Percentiles rank a stretch among this genome's conserved stretches.
These are phyloP conservation scores for Orobanche coerulescens DNA, from an alignment of 257 asterid genomes.

Conservation along the genomic window DNA sequence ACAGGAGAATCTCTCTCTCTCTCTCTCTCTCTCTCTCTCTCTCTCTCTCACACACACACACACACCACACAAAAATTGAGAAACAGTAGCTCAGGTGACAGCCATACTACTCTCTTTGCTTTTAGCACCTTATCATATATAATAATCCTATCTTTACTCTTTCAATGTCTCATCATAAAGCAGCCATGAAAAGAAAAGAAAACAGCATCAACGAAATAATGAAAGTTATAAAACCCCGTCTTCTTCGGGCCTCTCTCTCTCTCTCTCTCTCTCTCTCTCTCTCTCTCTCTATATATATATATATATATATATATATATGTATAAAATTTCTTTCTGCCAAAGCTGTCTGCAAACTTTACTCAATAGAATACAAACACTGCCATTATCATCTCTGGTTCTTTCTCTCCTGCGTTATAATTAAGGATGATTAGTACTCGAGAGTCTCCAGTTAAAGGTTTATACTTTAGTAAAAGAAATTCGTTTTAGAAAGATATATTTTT, in stretches of 20 bases:
- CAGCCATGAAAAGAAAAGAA: slow-evolving; percentile 44
- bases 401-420: not conserved
- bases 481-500: no score
- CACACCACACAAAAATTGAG: slow-evolving; percentile 20
- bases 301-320: not conserved
- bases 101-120: slow-evolving; percentile 30
- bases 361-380: slow-evolving; percentile 11
- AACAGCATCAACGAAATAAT: slow-evolving; percentile 14
- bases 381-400: not conserved
- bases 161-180: slow-evolving; percentile 47
- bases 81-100: slow-evolving; percentile 42
- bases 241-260: not conserved
- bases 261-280: not conserved
- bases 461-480: no score
- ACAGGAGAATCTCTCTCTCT: slow-evolving; percentile 20
- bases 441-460: no score
- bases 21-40: slow-evolving; percentile 30
- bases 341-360: slow-evolving; percentile 33
- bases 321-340: slow-evolving; percentile 21
- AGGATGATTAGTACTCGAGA: not conserved
- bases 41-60: slow-evolving; percentile 19
- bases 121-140: slow-evolving; percentile 33
- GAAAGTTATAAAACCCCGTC: slow-evolving; percentile 16
- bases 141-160: slow-evolving; percentile 52
- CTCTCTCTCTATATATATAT: not conserved